Percentiles rank a stretch among this genome's conserved stretches.
phyloP scores from a whole-genome alignment of 2,329 filamentous ascomycete genomes.

The Verticillium alfalfae region DNA sequence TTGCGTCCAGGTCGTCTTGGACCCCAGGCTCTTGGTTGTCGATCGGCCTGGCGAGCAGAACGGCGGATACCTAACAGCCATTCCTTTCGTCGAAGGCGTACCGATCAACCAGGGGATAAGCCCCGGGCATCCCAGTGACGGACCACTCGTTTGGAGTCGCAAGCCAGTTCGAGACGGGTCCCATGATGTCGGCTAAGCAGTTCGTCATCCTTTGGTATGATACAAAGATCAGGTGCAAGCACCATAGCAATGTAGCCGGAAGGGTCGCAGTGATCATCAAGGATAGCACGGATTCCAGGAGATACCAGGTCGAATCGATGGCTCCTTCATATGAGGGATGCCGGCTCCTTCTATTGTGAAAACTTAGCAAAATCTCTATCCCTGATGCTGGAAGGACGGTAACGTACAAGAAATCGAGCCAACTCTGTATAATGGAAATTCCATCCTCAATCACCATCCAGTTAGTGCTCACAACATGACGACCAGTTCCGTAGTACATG shows the following conservation, averaged over 20 bases:
- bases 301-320: background rate
- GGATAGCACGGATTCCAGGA: background rate
- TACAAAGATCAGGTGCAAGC: background rate
- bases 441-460: background rate
- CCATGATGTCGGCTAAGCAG: background rate
- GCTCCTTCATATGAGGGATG: background rate
- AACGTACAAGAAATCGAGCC: background rate
- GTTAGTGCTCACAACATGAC: background rate
- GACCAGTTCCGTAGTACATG: background rate
- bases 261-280: background rate
- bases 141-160: background rate
- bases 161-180: background rate
- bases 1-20: background rate
- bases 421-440: background rate
- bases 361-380: no score
- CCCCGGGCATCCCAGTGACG: background rate
- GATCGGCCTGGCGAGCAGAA: background rate
- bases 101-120: background rate
- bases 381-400: no score
- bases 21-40: background rate
- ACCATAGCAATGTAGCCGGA: background rate
- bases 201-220: background rate
- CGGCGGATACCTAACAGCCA: background rate
- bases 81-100: background rate
- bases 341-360: background rate